These are phyloP conservation scores for Rhododendron henanense DNA, from an alignment of 148 eudicot species.

Conservation along the genomic window DNA sequence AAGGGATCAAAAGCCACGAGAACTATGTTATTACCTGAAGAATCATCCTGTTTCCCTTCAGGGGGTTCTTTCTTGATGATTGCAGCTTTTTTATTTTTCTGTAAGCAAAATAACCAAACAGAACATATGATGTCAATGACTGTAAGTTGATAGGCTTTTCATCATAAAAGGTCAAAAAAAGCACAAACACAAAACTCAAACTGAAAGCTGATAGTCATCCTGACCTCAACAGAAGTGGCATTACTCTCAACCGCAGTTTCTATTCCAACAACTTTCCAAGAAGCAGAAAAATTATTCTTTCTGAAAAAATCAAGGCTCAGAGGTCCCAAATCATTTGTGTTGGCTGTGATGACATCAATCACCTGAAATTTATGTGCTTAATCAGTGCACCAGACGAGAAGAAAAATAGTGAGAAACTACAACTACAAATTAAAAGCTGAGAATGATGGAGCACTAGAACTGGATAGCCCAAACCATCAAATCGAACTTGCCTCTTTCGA, in stretches of 20 bases:
- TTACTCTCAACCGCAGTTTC: conserved; percentile 29
- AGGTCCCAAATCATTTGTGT: conserved; percentile 72
- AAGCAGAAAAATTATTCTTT: conserved; percentile 63
- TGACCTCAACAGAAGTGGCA: conserved; percentile 32
- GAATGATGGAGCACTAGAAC: neutral
- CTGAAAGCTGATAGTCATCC: conserved; percentile 6
- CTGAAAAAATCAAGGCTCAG: conserved; percentile 64
- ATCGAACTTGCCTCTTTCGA: conserved; percentile 64
- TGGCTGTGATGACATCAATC: conserved; percentile 62
- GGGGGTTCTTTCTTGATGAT: conserved; percentile 39
- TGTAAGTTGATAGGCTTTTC: neutral
- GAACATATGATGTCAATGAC: conserved; percentile 11
- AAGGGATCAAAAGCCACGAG: conserved; percentile 1
- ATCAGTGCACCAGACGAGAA: conserved; percentile 11
- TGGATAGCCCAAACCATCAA: neutral
- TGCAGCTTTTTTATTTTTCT: conserved; percentile 38
- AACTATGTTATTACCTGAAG: conserved; percentile 36
- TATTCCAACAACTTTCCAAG: conserved; percentile 60
- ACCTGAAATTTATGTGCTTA: conserved; percentile 43
- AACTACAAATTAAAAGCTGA: neutral
- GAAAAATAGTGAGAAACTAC: neutral
- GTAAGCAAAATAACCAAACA: conserved; percentile 15
- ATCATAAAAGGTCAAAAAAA: neutral
- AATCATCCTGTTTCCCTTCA: conserved; percentile 36
- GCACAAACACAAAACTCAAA: neutral